A percentile compares a stretch with the other conserved stretches of the same genome.
Evolutionary conservation across 257 asterid species (phyloP).

Genomic region (Salvia rosmarinus): DNA sequence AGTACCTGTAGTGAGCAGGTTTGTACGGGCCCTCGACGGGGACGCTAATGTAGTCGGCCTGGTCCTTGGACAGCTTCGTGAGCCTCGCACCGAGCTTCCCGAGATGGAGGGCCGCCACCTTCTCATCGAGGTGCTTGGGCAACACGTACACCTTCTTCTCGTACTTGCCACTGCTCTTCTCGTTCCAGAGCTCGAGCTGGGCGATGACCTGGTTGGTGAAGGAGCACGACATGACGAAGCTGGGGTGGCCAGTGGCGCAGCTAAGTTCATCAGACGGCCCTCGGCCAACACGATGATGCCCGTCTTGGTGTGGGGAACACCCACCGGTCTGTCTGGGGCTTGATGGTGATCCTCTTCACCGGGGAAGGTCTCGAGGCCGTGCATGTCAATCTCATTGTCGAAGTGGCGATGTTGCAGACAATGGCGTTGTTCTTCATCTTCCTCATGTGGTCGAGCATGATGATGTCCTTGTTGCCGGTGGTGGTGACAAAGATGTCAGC

Average conservation of each 20-base stretch:
- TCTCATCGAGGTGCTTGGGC: constrained; percentile 66
- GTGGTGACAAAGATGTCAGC: constrained; percentile 60
- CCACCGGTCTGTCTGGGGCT: constrained; percentile 55
- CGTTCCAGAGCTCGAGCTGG: constrained; percentile 63
- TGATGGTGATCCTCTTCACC: constrained; percentile 56
- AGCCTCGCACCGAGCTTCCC: constrained; percentile 58
- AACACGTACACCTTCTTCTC: constrained; percentile 62
- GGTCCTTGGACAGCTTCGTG: constrained; percentile 57
- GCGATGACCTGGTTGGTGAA: constrained; percentile 64
- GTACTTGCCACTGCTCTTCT: constrained; percentile 50
- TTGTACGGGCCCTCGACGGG: constrained; percentile 60
- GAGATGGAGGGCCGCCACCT: constrained; percentile 58
- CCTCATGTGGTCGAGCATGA: constrained; percentile 55
- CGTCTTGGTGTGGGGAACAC: constrained; percentile 48
- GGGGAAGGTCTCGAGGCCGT: constrained; percentile 51
- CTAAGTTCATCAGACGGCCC: constrained; percentile 66
- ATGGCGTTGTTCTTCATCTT: constrained; percentile 66
- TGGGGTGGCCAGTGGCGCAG: constrained; percentile 62
- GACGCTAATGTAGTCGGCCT: constrained; percentile 51
- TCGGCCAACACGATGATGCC: constrained; percentile 56
- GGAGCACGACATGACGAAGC: constrained; percentile 66
- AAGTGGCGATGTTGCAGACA: constrained; percentile 65
- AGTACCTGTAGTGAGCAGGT: constrained; percentile 61
- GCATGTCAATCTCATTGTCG: constrained; percentile 61
- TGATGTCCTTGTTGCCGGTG: constrained; percentile 58